These are phyloP conservation scores for Apophysomyces variabilis DNA, from an alignment of 371 early-diverging fungal species.

Conservation along the genomic window DNA sequence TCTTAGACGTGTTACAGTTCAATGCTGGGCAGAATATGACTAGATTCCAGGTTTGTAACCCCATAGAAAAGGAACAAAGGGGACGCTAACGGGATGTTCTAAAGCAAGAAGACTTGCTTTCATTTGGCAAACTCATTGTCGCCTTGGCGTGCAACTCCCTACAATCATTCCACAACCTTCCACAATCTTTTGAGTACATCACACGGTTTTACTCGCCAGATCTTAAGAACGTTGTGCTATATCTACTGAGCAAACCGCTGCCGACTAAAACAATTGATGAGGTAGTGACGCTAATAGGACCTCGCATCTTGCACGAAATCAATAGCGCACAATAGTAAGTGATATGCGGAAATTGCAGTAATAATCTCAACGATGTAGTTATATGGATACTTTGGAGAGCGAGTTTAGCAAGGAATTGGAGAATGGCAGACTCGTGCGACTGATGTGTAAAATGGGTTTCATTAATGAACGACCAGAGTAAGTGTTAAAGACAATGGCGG, in stretches of 20 bases:
- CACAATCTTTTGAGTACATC: constrained; percentile 78
- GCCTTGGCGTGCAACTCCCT: constrained; percentile 78
- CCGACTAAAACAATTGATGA: constrained; percentile 83
- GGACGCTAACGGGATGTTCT: constrained; percentile 12
- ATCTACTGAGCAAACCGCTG: constrained; percentile 78
- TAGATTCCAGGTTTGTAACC: constrained; percentile 61
- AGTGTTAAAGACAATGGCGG: constrained; percentile 14
- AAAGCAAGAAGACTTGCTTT: constrained; percentile 86
- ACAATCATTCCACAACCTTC: constrained; percentile 69
- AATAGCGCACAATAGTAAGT: constrained; percentile 72
- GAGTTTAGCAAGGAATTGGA: constrained; percentile 83
- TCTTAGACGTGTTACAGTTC: constrained; percentile 85
- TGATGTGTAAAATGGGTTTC: constrained; percentile 89
- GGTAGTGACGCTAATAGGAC: constrained; percentile 81
- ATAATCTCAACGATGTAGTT: constrained; percentile 31
- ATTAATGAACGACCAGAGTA: constrained; percentile 96
- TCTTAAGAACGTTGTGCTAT: constrained; percentile 79
- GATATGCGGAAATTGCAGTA: background rate
- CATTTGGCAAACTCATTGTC: constrained; percentile 89
- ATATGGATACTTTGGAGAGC: constrained; percentile 81
- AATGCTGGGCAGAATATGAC: constrained; percentile 66
- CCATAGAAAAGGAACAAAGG: background rate
- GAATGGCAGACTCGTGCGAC: constrained; percentile 85
- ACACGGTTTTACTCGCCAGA: constrained; percentile 77
- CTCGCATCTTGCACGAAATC: constrained; percentile 77